Base-by-base conservation (phyloP, 2,329 filamentous ascomycete species). In the Coleophoma eucalyptorum region DNA sequence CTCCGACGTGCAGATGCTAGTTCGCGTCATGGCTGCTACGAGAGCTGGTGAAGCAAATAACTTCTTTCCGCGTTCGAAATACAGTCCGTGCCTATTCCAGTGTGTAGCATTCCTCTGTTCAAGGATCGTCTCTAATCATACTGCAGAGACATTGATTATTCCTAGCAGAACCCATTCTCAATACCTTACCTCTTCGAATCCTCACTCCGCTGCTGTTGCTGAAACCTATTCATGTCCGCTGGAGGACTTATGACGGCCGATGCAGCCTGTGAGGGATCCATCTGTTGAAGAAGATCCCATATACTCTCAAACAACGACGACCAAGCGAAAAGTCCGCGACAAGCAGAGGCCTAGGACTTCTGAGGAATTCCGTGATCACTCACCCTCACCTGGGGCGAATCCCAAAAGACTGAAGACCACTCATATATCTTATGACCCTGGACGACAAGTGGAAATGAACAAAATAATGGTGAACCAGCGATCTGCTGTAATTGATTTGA, bases 321-420 rank as follows among this genome's bases (percentile, higher is more conserved):
- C 38, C 21, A 65, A 65, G 53, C 54, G 64, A 55, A 65, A 60
- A 40, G 49, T 57, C 42, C 50, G 50, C 21, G 58, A 54, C n/a
- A 49, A 56, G 35, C 46, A 53, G 31, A 45, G 6, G 10, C 26
- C 26, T 26, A 8, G 26, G 10, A 26, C 26, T 26, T 26, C 26
- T 26, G 26, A 26, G 6, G 26, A 26, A 8, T 26, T 26, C 26
- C 3, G 26, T 6, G 26, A 26, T 26, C 26, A 26, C 2, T 26
- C 32, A 16, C 47, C 45, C n/a, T 42, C 46, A 15, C 52, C 42
- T 43, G 51, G 35, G 87, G 3, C 86, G 35, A 15, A 38, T 18
- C 35, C 60, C 81, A 87, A 67, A 87, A 87, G 71, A 90, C 70
- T 57, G 95, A 79, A 55, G 91, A 90, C 62, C 88, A 90, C 57